Evolutionary conservation across 179 eudicot species (phyloP), one percentile per base, ranked within the genome.

Genomic region (Nepenthes alata): DNA sequence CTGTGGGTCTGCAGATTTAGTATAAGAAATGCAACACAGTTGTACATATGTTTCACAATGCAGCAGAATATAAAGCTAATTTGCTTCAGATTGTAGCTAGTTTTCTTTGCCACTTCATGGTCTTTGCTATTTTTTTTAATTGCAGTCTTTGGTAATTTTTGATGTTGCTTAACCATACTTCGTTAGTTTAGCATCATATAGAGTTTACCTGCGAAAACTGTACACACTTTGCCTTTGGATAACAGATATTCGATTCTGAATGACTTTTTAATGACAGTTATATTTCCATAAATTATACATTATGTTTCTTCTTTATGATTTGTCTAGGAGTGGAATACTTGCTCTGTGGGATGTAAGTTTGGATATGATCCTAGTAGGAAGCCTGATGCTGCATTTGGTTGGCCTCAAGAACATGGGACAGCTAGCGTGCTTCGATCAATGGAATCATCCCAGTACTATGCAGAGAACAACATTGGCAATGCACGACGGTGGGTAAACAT

Each of bases 401-500:
- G 66, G 67, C 76, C 77, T 65, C 80, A 80, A 50, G 72, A 51
- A 65, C 59, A 68, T 59, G 96, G 86, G 49, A 69, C 77, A 36
- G 68, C 80, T 41, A 25, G 78, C 54, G 83, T 91, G 59, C 81
- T 76, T 61, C 84, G 98, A 14, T 91, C 98, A 6, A 91, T 91
- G 98, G 98, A 91, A 76, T 84, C 98, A 47, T 66, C 96, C 58
- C 83, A 83, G 50, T 91, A 91, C 70, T 91, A 89, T 70, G 51
- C 83, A 9, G 96, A 91, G 64, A 89, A 91, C 73, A 78, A 81
- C 65, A 49, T 91, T 58, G 88, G 57, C 59, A 49, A 61, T 60
- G 98, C 98, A 75, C 71, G 98, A 86, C 79, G 98, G 98, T 91
- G 82, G 95, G 96, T 89, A 89, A 87, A 91, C 83, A 86, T 82